phyloP scores from a whole-genome alignment of 1,284 basidiomycete species.

The Sanghuangporus baumii region DNA sequence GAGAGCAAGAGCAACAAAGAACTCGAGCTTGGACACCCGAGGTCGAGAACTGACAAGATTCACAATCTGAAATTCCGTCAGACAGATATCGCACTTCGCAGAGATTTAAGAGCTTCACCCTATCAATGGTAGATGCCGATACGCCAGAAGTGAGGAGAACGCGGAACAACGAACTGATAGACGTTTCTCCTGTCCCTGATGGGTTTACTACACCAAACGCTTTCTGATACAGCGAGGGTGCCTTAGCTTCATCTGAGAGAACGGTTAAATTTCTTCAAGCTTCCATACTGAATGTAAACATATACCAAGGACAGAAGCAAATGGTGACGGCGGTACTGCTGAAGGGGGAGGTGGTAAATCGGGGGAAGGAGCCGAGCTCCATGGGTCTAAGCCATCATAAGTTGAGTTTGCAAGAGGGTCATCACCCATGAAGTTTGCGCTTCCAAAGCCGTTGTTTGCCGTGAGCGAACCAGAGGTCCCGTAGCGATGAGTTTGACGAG shows the following conservation, averaged over 20 bases:
- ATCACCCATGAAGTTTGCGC: constrained; percentile 64
- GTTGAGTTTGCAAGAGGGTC: constrained; percentile 71
- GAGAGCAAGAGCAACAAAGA: constrained; percentile 82
- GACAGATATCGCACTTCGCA: background rate
- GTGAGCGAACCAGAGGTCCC: constrained; percentile 37
- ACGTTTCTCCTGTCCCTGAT: constrained; percentile 62
- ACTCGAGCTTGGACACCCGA: constrained; percentile 78
- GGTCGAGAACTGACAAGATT: constrained; percentile 73
- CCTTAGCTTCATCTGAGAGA: constrained; percentile 59
- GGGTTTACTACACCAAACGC: constrained; percentile 72
- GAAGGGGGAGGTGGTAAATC: constrained; percentile 50
- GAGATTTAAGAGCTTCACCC: constrained; percentile 37
- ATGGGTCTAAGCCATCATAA: constrained; percentile 82
- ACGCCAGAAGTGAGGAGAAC: constrained; percentile 71
- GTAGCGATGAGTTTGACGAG: constrained; percentile 64
- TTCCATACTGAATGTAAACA: background rate
- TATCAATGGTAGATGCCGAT: constrained; percentile 77
- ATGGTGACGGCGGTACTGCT: constrained; percentile 40
- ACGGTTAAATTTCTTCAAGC: constrained; percentile 3
- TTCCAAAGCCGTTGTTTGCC: constrained; percentile 45
- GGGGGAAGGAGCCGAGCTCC: constrained; percentile 78
- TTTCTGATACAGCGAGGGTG: constrained; percentile 72
- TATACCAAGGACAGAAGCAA: constrained; percentile 66
- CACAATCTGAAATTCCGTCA: constrained; percentile 53
- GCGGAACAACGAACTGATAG: constrained; percentile 75